Evolutionary conservation across 2,329 filamentous ascomycete genomes (phyloP), one percentile per base, ranked within the genome.

Genomic region (Aspergillus quadricinctus): DNA sequence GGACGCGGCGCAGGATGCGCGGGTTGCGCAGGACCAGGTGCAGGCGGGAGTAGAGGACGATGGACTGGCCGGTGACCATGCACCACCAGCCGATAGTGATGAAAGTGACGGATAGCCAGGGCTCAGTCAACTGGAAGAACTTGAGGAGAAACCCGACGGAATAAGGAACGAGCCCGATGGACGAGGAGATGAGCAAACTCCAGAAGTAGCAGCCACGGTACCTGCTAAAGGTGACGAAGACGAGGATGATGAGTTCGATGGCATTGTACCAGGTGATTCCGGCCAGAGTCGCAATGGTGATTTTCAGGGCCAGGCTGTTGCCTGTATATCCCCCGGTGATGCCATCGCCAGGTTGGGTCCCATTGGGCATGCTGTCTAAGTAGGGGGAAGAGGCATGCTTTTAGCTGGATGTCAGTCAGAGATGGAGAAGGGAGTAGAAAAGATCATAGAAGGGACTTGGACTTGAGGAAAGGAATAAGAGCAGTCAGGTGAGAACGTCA

Each of bases 171-270:
- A 80, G 70, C 25, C 79, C 79, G 28, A 72, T 51, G 11, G 72
- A 69, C 10, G 76, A 75, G 1, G 78, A 74, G 10, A 77, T 58
- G n/a, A 81, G 59, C 48, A 80, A 66, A 58, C 75, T 77, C 75
- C 77, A 81, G 64, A 81, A 81, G 67, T 81, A 81, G 9, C 80
- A 69, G 3, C 78, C 77, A 28, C 65, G 69, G 50, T 76, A 78
- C 52, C 71, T 67, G 46, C 72, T 73, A 60, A 81, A 81, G 5
- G 77, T 80, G 57, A 77, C 73, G 52, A 79, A 79, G 55, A 80
- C 71, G 48, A 80, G 74, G 45, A 80, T 69, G 56, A 77, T 69
- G 28, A 81, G 73, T 56, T 81, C 79, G 48, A 80, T 66, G 48
- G 77, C 76, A 60, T 80, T 81, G 63, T 81, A 81, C 72, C 77